Percentiles rank a stretch among this genome's conserved stretches.
Conservation (phyloP, 169 alveolate species). For the Cryptosporidium baileyi region DNA sequence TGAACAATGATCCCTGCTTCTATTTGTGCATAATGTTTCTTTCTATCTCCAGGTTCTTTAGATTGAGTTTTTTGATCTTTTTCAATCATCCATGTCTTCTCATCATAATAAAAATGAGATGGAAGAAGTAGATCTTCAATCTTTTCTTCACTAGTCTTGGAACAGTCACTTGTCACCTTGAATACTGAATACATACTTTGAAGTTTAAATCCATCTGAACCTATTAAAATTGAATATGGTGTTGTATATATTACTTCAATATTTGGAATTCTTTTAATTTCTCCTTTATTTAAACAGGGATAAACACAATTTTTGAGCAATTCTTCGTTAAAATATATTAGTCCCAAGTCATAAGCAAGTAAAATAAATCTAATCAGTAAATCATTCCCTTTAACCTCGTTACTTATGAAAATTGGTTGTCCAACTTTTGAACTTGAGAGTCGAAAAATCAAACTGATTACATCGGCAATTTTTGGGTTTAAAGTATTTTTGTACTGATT, state of each 20-base stretch:
- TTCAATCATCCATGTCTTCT: conserved; percentile 1
- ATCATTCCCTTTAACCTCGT: not conserved
- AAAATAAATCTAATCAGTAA: conserved; percentile 17
- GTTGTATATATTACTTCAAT: conserved; percentile 23
- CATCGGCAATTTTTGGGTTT: not conserved
- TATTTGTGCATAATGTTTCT: conserved; percentile 4
- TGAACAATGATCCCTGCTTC: conserved; percentile 86
- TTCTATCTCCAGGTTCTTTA: not conserved
- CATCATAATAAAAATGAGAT: conserved; percentile 42
- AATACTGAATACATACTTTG: conserved; percentile 50
- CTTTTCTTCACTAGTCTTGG: not conserved
- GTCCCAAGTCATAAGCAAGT: conserved; percentile 57
- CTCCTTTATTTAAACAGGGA: not conserved
- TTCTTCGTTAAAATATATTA: conserved; percentile 26
- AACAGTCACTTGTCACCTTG: not conserved
- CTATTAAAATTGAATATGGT: conserved; percentile 32
- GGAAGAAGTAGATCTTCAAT: conserved; percentile 41
- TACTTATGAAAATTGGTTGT: conserved; percentile 18
- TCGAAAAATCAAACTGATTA: conserved; percentile 31
- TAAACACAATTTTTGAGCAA: not conserved
- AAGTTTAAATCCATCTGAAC: conserved; percentile 17
- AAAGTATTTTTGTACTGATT: not conserved
- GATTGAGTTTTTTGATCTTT: not conserved
- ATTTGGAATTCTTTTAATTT: not conserved
- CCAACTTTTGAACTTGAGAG: conserved; percentile 60